These are phyloP conservation scores for Neurospora terricola DNA, from an alignment of 495 filamentous ascomycete species.

Conservation along the genomic window DNA sequence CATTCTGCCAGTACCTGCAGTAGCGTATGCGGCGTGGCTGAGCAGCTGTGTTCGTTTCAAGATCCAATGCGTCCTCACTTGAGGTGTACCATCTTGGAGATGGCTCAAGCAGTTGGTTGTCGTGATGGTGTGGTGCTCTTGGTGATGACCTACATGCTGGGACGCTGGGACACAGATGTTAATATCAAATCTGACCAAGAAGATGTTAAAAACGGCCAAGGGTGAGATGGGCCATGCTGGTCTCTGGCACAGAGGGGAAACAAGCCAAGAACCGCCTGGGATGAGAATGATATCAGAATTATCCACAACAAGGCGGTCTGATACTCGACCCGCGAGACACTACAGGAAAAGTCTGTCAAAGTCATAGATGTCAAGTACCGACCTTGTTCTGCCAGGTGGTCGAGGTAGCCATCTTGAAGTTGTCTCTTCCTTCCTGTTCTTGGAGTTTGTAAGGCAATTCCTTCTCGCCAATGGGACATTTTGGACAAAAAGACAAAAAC, in stretches of 20 bases:
- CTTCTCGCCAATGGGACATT: not conserved
- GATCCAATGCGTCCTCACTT: not conserved
- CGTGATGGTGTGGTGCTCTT: not conserved
- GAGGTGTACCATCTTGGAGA: not conserved
- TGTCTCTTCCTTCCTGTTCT: not conserved
- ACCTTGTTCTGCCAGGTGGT: not conserved
- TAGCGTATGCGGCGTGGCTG: slow-evolving; percentile 13
- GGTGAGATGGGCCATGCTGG: not conserved
- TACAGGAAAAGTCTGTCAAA: not conserved
- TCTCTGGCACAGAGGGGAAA: not conserved
- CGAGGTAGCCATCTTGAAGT: not conserved
- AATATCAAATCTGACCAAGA: not conserved
- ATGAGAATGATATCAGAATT: not conserved
- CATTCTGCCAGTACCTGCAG: slow-evolving; percentile 5
- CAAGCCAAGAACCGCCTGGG: not conserved
- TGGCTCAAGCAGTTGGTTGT: not conserved
- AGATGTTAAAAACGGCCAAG: not conserved
- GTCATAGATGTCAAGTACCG: not conserved
- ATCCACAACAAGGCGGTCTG: not conserved
- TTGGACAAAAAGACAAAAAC: not conserved
- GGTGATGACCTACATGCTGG: not conserved
- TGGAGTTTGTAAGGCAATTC: not conserved
- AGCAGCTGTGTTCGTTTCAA: slow-evolving; percentile 7
- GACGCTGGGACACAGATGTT: not conserved
- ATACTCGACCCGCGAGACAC: not conserved